Evolutionary conservation across 2,329 filamentous ascomycete genomes (phyloP), one percentile per base, ranked within the genome.

Genomic region (Arachnomyces sp.): DNA sequence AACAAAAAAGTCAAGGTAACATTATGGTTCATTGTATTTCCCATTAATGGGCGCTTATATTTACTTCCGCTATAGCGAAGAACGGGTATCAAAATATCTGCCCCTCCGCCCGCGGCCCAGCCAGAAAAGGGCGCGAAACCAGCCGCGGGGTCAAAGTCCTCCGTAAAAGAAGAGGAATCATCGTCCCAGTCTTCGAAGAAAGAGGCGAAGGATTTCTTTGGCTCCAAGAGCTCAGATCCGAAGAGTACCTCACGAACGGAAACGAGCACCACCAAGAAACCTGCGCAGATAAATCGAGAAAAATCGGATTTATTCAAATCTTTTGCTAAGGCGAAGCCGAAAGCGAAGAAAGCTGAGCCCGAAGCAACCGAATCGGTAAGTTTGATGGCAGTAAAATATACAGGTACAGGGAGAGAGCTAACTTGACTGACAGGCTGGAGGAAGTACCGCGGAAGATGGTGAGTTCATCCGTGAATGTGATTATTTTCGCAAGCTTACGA

Each of bases 291-390:
- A 2, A 86, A 84, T 54, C 76, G 75, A 42, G 74, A 76, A 39
- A 70, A 67, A 12, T 76, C 80, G 2, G 75, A 76, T 43, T 77
- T 93, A 17, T 87, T 92, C 71, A 81, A 82, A 44, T 83, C 85
- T 0, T 93, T 93, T 57, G 83, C 84, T 2, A 81, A 79, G 51
- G 68, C 79, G 3, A 85, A 76, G 53, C 71, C 77, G 7, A 85
- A 80, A 52, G 48, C 49, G 49, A 71, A 64, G 54, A 63, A 51
- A 47, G 68, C 57, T 57, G 63, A 59, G 3, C 59, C 65, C 11
- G 53, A 63, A 28, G 53, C 55, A 28, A 46, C 52, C 43, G 59
- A 66, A 44, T 58, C 60, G 28, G 61, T 66, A 36, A 58, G 63
- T 55, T 7, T 32, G 41, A 6, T 38, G 50, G 47, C 48, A 13